Conservation (phyloP, 257 asterid genomes). For the Craterostigma plantagineum region DNA sequence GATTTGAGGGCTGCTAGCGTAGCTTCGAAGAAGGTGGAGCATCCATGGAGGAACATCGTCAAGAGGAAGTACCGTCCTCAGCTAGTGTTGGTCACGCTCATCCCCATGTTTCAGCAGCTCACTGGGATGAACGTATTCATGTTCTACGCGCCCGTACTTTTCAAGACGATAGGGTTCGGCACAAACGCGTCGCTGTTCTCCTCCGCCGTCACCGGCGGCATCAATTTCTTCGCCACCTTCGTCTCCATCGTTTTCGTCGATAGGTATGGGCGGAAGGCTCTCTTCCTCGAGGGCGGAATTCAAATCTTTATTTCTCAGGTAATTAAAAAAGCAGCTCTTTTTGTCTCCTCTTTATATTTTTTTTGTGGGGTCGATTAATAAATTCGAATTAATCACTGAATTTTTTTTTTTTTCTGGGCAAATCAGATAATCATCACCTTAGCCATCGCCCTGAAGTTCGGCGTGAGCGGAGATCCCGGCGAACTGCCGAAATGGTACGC, state of each 20-base stretch:
- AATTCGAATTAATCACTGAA: too few relatives aligned
- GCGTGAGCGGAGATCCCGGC: conserved; percentile 5
- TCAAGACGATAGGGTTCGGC: conserved; percentile 8
- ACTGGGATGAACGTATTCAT: conserved; percentile 11
- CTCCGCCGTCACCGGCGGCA: background rate
- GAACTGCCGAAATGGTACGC: background rate
- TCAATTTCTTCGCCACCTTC: background rate
- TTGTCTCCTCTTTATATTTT: too few relatives aligned
- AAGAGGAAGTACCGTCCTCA: conserved; percentile 10
- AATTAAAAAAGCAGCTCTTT: too few relatives aligned
- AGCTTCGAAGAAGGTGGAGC: conserved; percentile 1
- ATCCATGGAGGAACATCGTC: conserved; percentile 8
- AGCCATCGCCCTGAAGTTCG: conserved; percentile 6
- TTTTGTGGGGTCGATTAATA: too few relatives aligned
- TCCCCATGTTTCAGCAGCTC: conserved; percentile 11
- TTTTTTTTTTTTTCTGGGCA: too few relatives aligned
- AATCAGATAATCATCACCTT: conserved; percentile 1
- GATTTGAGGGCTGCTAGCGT: conserved; percentile 10
- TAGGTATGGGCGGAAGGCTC: background rate
- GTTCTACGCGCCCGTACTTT: conserved; percentile 13
- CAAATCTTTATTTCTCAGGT: conserved; percentile 1
- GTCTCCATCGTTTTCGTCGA: background rate
- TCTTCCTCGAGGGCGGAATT: conserved; percentile 1
- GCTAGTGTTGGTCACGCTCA: conserved; percentile 6
- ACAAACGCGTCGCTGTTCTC: conserved; percentile 8